phyloP scores from a whole-genome alignment of 192 early-diverging fungal genomes.

The Polychytrium aggregatum region DNA sequence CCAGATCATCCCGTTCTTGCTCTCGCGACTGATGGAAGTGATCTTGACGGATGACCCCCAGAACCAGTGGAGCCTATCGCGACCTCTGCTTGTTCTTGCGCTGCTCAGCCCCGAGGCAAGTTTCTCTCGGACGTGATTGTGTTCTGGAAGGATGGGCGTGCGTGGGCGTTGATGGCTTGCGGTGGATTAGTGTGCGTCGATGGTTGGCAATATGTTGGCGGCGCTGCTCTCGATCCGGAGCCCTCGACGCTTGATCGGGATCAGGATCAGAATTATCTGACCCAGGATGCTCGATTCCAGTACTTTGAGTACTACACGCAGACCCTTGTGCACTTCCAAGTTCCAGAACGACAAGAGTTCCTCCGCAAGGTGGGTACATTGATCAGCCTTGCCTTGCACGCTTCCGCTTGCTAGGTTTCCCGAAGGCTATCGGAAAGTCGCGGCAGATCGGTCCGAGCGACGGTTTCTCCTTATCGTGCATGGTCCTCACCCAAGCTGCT shows the following conservation, averaged over 20 bases:
- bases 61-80: slow-evolving; percentile 73
- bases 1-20: slow-evolving; percentile 51
- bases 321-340: slow-evolving; percentile 40
- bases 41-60: slow-evolving; percentile 69
- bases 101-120: slow-evolving; percentile 55
- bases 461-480: too few relatives aligned
- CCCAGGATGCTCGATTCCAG: slow-evolving; percentile 7
- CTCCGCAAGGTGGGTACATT: slow-evolving; percentile 21
- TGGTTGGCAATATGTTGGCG: too few relatives aligned
- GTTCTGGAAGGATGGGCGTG: too few relatives aligned
- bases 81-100: slow-evolving; percentile 69
- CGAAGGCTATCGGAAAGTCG: too few relatives aligned
- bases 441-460: too few relatives aligned
- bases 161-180: too few relatives aligned
- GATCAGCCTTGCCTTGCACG: too few relatives aligned
- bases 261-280: too few relatives aligned
- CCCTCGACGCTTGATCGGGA: too few relatives aligned
- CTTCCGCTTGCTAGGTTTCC: neutral
- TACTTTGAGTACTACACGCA: slow-evolving; percentile 41
- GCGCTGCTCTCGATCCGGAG: too few relatives aligned
- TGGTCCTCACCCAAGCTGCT: neutral
- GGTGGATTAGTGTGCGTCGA: too few relatives aligned
- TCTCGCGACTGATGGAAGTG: slow-evolving; percentile 57
- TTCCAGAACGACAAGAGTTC: slow-evolving; percentile 33
- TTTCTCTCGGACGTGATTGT: too few relatives aligned